A percentile compares a stretch with the other conserved stretches of the same genome.
Conservation (phyloP, 1,139 yeast species). For the Eremothecium cymbalariae region DNA sequence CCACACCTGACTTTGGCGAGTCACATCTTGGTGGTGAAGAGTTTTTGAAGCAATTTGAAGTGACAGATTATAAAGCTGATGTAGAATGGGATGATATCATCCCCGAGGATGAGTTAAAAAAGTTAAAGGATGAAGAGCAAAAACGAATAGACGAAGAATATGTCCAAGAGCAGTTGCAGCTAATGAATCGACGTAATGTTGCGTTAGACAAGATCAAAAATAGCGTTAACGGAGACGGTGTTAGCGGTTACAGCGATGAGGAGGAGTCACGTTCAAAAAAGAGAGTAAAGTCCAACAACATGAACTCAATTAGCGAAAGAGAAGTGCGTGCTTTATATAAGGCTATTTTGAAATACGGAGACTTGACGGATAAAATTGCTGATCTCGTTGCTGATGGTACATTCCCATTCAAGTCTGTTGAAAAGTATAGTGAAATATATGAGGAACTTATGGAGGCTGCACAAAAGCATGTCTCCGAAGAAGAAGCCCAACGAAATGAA, state of each 20-base stretch:
- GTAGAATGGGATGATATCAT: slow-evolving; percentile 99
- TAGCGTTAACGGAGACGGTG: slow-evolving; percentile 30
- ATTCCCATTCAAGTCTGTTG: slow-evolving; percentile 70
- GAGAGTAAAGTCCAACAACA: slow-evolving; percentile 36
- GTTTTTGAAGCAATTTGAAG: slow-evolving; percentile 93
- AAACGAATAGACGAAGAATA: slow-evolving; percentile 77
- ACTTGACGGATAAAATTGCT: slow-evolving; percentile 73
- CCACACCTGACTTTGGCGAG: slow-evolving; percentile 94
- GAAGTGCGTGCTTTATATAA: slow-evolving; percentile 84
- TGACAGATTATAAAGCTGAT: slow-evolving; percentile 96
- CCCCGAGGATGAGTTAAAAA: slow-evolving; percentile 86
- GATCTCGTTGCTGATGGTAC: slow-evolving; percentile 86
- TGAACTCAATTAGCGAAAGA: slow-evolving; percentile 65
- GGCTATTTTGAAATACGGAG: slow-evolving; percentile 76
- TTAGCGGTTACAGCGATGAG: slow-evolving; percentile 39
- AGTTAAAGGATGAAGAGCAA: slow-evolving; percentile 86
- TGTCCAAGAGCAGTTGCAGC: slow-evolving; percentile 80
- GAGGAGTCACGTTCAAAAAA: slow-evolving; percentile 31
- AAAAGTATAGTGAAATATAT: slow-evolving; percentile 68
- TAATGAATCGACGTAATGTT: slow-evolving; percentile 74
- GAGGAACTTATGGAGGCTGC: slow-evolving; percentile 61
- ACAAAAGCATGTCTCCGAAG: slow-evolving; percentile 53
- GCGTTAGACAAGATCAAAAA: slow-evolving; percentile 53
- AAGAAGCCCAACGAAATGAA: slow-evolving; percentile 53
- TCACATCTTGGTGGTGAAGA: slow-evolving; percentile 98